phyloP scores from a whole-genome alignment of 83 land plant species.

The Picea mariana region DNA sequence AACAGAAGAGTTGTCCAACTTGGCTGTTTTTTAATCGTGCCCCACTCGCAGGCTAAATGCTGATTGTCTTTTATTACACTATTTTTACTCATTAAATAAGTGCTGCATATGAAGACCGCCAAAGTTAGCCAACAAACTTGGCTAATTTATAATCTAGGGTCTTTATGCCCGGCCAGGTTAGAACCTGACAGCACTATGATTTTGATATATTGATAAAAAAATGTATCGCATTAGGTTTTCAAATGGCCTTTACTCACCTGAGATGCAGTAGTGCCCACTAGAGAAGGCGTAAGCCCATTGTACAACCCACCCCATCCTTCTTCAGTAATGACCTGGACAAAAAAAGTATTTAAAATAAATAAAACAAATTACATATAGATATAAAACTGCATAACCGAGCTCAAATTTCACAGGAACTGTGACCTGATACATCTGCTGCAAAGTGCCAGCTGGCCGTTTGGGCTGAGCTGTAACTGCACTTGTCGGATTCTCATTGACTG shows the following conservation, averaged over 20 bases:
- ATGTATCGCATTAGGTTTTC: not conserved
- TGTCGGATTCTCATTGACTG: constrained; percentile 4
- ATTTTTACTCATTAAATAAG: too few relatives aligned
- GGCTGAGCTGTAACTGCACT: constrained; percentile 7
- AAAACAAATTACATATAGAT: not conserved
- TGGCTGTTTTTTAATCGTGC: too few relatives aligned
- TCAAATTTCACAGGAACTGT: constrained; percentile 12
- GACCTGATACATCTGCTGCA: constrained; percentile 31
- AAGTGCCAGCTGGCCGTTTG: constrained; percentile 20
- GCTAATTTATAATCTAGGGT: too few relatives aligned
- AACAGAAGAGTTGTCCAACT: too few relatives aligned
- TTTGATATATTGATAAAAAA: too few relatives aligned
- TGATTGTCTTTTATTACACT: too few relatives aligned
- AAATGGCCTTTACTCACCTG: constrained; percentile 45
- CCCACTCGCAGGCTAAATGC: too few relatives aligned
- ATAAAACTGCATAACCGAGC: constrained; percentile 28
- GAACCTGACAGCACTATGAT: too few relatives aligned
- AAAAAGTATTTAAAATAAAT: not conserved
- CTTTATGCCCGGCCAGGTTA: too few relatives aligned
- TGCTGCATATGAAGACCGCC: too few relatives aligned
- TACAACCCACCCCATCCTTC: constrained; percentile 92
- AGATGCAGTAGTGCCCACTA: constrained; percentile 88
- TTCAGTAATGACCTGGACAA: constrained; percentile 50
- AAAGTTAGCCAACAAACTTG: too few relatives aligned
- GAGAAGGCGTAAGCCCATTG: constrained; percentile 82